Evolutionary conservation across 208 protist species (phyloP).

Genomic region (Leishmania amazonensis): DNA sequence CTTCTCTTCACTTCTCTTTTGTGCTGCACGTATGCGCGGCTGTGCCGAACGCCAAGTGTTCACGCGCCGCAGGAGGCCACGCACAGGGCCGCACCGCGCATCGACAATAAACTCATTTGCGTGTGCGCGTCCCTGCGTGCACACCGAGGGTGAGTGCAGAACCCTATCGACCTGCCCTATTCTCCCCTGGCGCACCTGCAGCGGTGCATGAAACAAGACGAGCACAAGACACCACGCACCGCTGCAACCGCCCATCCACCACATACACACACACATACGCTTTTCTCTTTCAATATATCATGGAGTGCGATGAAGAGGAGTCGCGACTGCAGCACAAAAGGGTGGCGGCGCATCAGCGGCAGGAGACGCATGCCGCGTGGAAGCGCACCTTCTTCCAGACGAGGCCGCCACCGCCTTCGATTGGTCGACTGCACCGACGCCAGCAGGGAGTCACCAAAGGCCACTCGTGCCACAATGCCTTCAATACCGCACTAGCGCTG

Average conservation of each 20-base stretch:
- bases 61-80: background rate
- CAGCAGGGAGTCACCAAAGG: conserved; percentile 32
- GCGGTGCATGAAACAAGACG: background rate
- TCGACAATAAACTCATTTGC: background rate
- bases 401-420: conserved; percentile 55
- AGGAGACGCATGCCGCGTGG: conserved; percentile 61
- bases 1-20: background rate
- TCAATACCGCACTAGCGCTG: conserved; percentile 18
- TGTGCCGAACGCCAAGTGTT: background rate
- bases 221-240: background rate
- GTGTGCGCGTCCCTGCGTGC: background rate
- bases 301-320: conserved; percentile 10
- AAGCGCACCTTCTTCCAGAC: conserved; percentile 80
- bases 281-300: background rate
- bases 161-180: background rate
- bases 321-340: conserved; percentile 25
- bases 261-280: background rate
- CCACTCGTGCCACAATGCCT: conserved; percentile 18
- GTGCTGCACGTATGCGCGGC: background rate
- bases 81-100: background rate
- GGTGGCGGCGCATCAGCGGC: conserved; percentile 37
- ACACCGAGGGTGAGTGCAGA: background rate
- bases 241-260: background rate
- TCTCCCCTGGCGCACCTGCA: background rate
- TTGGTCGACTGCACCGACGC: conserved; percentile 56